Evolutionary conservation across 202 grass and related monocot genomes (phyloP), one percentile per base, ranked within the genome.

Genomic region (Brachypodium distachyon): DNA sequence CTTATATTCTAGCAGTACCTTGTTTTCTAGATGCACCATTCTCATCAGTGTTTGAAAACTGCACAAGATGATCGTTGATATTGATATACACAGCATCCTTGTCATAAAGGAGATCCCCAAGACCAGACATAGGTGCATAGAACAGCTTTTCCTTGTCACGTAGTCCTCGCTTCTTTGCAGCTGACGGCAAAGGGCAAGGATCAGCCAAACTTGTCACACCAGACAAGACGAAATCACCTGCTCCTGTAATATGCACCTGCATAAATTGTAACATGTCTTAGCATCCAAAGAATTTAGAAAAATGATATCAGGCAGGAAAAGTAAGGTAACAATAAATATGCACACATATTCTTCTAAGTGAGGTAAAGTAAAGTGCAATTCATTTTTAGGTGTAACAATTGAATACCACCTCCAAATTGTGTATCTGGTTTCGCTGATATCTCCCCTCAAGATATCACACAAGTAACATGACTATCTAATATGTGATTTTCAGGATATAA

Each of bases 41-140:
- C 17, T 92, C 89, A 37, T 87, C 92, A 62, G 44, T 82, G 81
- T 91, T 95, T 42, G 92, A 95, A 82, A 92, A 99, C 66, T 99
- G 96, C 61, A 99, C 89, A 88, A 92, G 86, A 89, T 99, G 96
- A 74, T 92, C 91, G 79, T 99, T 99, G 44, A 99, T 92, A 53
- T 92, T 83, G 67, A 95, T 95, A 84, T 99, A 99, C 59, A 99
- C 89, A 1, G 96, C 92, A 59, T 99, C 96, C 77, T 92, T 92
- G 72, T 99, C 96, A 77, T 95, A 99, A 48, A 99, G 85, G 73
- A 99, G 87, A 76, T 95, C 91, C 34, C 96, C 96, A 81, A 99
- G 91, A 76, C 96, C 96, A 90, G 91, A 95, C 96, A 99, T 95
- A 25, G 96, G 96, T 53, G 96, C 96, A 85, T 99, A 90, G 74